These are phyloP conservation scores for Pezicula radicicola DNA, from an alignment of 2,329 filamentous ascomycete species.

Conservation along the genomic window DNA sequence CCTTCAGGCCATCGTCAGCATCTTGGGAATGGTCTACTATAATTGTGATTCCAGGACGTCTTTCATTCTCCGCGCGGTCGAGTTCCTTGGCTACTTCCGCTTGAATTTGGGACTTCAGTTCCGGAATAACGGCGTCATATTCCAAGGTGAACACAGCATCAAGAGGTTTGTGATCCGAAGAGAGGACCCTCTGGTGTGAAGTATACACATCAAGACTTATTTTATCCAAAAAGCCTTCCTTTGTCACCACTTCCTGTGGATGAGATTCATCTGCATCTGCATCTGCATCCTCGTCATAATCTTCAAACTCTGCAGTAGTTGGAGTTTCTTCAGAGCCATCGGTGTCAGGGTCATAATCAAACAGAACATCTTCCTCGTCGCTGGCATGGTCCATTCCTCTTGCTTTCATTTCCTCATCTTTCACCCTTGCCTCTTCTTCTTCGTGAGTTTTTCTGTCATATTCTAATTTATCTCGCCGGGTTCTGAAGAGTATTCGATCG, in stretches of 20 bases:
- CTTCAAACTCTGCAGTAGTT: slow-evolving; percentile 41
- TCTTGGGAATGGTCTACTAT: slow-evolving; percentile 65
- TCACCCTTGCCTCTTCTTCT: slow-evolving; percentile 63
- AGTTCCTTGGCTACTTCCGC: slow-evolving; percentile 84
- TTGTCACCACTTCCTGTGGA: slow-evolving; percentile 49
- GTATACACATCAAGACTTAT: slow-evolving; percentile 67
- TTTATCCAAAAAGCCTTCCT: slow-evolving; percentile 53
- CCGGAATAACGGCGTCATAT: slow-evolving; percentile 82
- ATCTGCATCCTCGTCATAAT: slow-evolving; percentile 43
- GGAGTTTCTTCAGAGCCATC: slow-evolving; percentile 56
- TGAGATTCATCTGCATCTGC: slow-evolving; percentile 37
- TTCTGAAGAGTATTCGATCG: slow-evolving; percentile 86
- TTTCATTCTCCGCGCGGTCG: slow-evolving; percentile 89
- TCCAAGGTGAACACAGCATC: slow-evolving; percentile 78
- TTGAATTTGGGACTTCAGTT: slow-evolving; percentile 79
- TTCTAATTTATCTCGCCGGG: slow-evolving; percentile 63
- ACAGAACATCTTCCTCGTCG: slow-evolving; percentile 80
- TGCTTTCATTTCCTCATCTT: slow-evolving; percentile 82
- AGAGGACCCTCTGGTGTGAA: slow-evolving; percentile 84
- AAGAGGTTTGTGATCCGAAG: slow-evolving; percentile 94
- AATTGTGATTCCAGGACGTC: slow-evolving; percentile 76
- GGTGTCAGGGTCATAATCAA: slow-evolving; percentile 83
- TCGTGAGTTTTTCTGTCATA: slow-evolving; percentile 64
- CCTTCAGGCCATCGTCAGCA: slow-evolving; percentile 21
- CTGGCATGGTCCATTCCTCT: slow-evolving; percentile 70